A percentile compares a stretch with the other conserved stretches of the same genome.
Conservation (phyloP, 768 basidiomycete species). For the Russula sp. region DNA sequence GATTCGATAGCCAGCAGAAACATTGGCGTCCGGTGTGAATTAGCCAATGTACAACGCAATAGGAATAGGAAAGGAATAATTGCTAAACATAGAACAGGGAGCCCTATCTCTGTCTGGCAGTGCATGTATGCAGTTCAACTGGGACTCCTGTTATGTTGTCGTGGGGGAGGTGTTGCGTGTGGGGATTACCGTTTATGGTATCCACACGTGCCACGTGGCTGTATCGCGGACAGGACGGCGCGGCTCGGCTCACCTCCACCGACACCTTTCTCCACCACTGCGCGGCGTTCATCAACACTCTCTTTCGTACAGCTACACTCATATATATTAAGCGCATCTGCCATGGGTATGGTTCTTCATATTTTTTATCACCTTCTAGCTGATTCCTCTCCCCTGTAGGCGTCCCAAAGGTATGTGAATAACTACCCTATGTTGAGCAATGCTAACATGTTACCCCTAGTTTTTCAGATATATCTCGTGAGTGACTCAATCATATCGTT, state of each 20-base stretch:
- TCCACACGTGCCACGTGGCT: conserved; percentile 8
- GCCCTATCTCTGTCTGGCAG: background rate
- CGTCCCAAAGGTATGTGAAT: conserved; percentile 39
- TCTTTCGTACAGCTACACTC: background rate
- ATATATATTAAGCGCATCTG: background rate
- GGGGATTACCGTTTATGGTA: background rate
- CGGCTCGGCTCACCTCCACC: background rate
- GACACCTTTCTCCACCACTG: background rate
- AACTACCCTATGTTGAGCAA: background rate
- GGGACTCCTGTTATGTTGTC: no score
- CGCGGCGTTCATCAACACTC: background rate
- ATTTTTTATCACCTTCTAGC: background rate
- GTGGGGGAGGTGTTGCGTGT: no score
- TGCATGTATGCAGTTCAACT: no score
- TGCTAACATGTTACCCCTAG: conserved; percentile 34
- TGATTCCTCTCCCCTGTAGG: conserved; percentile 27
- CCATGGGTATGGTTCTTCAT: conserved; percentile 15
- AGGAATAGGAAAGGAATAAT: background rate
- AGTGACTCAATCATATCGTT: conserved; percentile 26
- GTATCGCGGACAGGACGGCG: background rate
- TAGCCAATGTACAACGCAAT: background rate
- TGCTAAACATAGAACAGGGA: background rate
- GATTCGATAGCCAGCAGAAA: no score
- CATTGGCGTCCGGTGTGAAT: background rate
- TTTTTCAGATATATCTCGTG: conserved; percentile 97